Conservation (phyloP, 352 stramenopile genomes). For the Phytophthora niederhauseri region DNA sequence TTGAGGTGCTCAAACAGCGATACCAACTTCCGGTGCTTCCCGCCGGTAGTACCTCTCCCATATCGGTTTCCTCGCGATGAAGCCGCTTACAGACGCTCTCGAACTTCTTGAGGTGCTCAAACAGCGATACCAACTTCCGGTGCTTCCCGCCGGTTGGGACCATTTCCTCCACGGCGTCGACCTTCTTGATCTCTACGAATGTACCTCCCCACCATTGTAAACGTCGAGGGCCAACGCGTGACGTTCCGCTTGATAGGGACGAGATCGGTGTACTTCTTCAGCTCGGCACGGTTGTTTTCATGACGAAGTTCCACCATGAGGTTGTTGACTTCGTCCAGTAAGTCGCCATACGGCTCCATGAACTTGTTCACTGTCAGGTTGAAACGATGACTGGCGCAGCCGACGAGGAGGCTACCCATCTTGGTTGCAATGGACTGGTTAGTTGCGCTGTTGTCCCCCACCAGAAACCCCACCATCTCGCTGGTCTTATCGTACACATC, state of each 20-base stretch:
- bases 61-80: conserved; percentile 6
- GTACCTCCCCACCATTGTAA: conserved; percentile 28
- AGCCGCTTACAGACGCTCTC: background rate
- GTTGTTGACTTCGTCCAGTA: conserved; percentile 20
- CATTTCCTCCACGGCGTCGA: conserved; percentile 24
- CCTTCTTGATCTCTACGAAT: conserved; percentile 5
- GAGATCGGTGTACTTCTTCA: conserved; percentile 19
- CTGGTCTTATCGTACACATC: conserved; percentile 25
- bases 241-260: conserved; percentile 21
- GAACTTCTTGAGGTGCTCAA: background rate
- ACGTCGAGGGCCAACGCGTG: conserved; percentile 31
- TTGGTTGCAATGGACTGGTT: conserved; percentile 31
- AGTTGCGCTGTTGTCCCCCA: conserved; percentile 33
- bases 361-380: conserved; percentile 27
- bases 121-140: conserved; percentile 19
- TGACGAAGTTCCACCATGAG: conserved; percentile 28
- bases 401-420: conserved; percentile 19
- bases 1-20: background rate
- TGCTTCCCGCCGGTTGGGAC: conserved; percentile 23
- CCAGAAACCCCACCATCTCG: conserved; percentile 23
- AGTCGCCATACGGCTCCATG: conserved; percentile 9
- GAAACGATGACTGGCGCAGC: conserved; percentile 29
- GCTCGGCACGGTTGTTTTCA: conserved; percentile 29
- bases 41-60: conserved; percentile 22
- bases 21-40: conserved; percentile 17